Evolutionary conservation across 31 red algal genomes (phyloP).

Genomic region (Porphyra umbilicalis): DNA sequence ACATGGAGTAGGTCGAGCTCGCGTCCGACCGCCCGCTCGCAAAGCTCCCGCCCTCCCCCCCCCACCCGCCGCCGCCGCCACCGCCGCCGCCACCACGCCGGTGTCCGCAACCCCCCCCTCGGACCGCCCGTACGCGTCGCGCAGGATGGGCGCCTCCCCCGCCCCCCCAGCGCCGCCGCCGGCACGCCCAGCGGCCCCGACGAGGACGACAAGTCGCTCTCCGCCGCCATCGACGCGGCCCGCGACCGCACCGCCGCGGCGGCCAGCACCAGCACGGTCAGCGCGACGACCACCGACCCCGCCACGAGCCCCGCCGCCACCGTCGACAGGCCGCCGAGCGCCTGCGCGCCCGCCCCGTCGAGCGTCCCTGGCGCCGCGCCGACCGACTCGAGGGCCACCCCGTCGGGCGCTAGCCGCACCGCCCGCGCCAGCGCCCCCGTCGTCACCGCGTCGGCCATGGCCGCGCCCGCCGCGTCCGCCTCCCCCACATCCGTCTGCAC

Average conservation of each 20-base stretch:
- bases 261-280: not conserved
- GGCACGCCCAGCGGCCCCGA: not conserved
- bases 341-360: not conserved
- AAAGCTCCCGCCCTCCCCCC: no score
- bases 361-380: not conserved
- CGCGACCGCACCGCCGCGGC: not conserved
- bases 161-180: not conserved
- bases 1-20: not conserved
- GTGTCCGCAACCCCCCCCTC: not conserved
- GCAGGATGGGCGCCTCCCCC: not conserved
- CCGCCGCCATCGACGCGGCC: not conserved
- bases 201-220: not conserved
- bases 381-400: not conserved
- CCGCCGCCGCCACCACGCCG: not conserved
- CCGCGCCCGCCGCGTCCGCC: not conserved
- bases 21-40: not conserved
- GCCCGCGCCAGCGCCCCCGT: not conserved
- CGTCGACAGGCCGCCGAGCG: not conserved
- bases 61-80: no score
- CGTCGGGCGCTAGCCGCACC: not conserved
- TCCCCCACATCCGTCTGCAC: not conserved
- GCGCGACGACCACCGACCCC: not conserved
- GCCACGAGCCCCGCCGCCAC: not conserved
- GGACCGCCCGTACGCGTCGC: not conserved
- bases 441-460: not conserved